phyloP scores from a whole-genome alignment of 306 rosid species.

The Quercus alba region DNA sequence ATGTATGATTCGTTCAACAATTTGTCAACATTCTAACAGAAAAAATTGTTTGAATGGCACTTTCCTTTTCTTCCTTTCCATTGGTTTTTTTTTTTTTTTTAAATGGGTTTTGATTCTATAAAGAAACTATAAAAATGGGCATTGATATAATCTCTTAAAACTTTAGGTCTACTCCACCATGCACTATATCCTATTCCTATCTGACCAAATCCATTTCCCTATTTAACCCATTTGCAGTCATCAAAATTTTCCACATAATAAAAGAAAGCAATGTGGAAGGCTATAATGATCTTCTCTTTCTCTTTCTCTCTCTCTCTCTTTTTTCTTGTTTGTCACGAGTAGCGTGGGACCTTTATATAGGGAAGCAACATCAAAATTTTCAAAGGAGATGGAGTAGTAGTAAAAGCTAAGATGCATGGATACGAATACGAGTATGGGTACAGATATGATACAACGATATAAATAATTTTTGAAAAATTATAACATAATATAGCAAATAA shows the following conservation, averaged over 20 bases:
- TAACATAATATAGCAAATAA: accelerated
- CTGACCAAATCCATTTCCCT: too few relatives aligned
- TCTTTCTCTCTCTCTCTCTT: background rate
- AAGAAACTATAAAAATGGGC: background rate
- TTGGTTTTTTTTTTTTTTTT: background rate
- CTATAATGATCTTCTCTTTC: background rate
- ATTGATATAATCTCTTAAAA: background rate
- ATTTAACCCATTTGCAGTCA: too few relatives aligned
- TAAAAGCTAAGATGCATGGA: too few relatives aligned
- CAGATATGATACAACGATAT: accelerated
- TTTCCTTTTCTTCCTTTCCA: background rate
- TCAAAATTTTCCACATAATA: too few relatives aligned
- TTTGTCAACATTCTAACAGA: background rate
- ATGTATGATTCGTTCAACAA: too few relatives aligned
- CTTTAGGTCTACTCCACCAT: background rate
- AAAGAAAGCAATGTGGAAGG: background rate
- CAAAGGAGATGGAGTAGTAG: background rate
- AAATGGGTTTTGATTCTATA: background rate
- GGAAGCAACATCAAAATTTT: background rate
- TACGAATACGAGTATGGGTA: accelerated
- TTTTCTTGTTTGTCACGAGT: background rate
- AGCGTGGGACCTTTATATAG: background rate
- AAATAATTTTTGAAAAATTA: too few relatives aligned
- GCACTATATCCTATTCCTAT: background rate
- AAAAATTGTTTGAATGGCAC: background rate